Base-by-base conservation (phyloP, 768 basidiomycete genomes). In the Leccinellum rugosiceps region DNA sequence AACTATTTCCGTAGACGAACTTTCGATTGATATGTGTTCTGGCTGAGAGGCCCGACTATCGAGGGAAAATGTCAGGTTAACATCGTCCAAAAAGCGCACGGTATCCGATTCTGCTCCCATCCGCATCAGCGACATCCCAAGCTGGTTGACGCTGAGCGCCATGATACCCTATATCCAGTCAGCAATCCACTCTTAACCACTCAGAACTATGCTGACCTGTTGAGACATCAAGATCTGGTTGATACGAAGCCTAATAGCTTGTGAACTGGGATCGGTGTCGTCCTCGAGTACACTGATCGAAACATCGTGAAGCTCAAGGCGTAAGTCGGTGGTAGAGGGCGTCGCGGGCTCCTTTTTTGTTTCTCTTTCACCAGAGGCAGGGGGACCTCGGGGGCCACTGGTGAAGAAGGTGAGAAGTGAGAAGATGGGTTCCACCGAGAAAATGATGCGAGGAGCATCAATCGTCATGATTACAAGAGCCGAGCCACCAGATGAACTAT, bases 121-220 rank as follows among this genome's bases (percentile, higher is more conserved):
- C 28, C 82, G 81, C 58, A 87, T 84, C 30, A 99, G 78, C 3
- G 94, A 97, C 96, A 99, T 98, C 21, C 97, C 97, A 9, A 98
- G 79, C 30, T 81, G 82, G 53, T 80, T 84, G 31, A 98, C 76
- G 34, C 83, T 93, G 55, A 98, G 75, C 2, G 94, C 91, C 58
- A 92, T 69, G 34, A 93, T 83, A 7, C 87, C 86, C 92, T 98
- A 30, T 13, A 2, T 9, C 32, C n/a, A n/a, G 17, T 68, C 50
- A 68, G 58, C 23, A 11, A 58, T 32, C 28, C 31, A 38, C 32
- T 11, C 3, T 17, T 34, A 34, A 61, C 46, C 35, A 23, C 32
- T 45, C 31, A n/a, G 47, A 41, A 30, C 2, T 4, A 53, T n/a
- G 61, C 78, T 32, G 65, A 89, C 94, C 84, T 98, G 94, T 69